Base-by-base conservation (phyloP, 345 rosid species). In the Orychophragmus violaceus region DNA sequence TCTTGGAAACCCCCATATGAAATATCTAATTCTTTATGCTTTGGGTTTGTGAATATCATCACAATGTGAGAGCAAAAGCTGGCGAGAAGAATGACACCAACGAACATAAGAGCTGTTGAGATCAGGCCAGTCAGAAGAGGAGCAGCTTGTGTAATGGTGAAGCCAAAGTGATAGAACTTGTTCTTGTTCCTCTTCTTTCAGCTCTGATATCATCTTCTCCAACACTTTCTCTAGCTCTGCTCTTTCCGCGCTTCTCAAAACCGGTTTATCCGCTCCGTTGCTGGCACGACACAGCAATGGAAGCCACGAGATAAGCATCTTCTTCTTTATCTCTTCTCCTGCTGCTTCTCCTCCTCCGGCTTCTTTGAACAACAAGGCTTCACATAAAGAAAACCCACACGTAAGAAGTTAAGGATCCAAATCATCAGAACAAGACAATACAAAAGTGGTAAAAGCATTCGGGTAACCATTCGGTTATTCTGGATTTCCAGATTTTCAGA, bases 71-170 rank as follows among this genome's bases (percentile, higher is more conserved):
- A 78, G 74, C 32, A 89, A 75, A 41, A 79, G 83, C 70, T 75
- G 77, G 50, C 96, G 96, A 75, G 98, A 84, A 57, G 87, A 74
- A 22, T 64, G 39, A 64, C 87, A 89, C 95, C 95, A 92, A 49
- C 83, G 85, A 37, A 81, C 54, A 72, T 81, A 92, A 8, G 84
- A 83, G 41, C 74, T 52, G 25, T 76, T 81, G 60, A 92, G 95
- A 41, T 92, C 84, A 46, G 98, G 98, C 98, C 96, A 89, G 67
- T 92, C 98, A 2, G 96, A 85, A 60, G 89, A 78, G 3, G 91
- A 61, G 54, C 78, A 76, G 49, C 73, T 58, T 3, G 88, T 79
- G 88, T 85, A 89, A 75, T 89, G 91, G 64, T 83, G 92, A 32
- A 92, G 89, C 98, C 98, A 92, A 25, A 89, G 76, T 8, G 95